Conservation (phyloP, 1,284 basidiomycete species). For the Boletellus deceptivus region DNA sequence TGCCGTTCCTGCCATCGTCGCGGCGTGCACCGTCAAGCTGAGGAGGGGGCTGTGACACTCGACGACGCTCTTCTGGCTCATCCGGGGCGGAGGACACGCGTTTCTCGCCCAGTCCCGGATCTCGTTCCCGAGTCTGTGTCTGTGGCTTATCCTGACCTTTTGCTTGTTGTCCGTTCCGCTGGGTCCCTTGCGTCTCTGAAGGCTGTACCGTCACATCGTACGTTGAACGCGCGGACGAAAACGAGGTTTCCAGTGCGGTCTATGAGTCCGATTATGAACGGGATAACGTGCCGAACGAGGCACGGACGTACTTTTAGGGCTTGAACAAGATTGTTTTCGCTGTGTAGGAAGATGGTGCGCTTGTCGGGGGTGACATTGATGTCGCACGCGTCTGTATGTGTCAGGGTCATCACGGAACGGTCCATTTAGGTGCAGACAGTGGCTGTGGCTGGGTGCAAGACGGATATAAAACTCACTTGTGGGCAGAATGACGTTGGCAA, state of each 20-base stretch:
- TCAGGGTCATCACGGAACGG: constrained; percentile 2
- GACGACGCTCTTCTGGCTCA: not conserved
- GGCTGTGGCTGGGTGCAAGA: too few relatives aligned
- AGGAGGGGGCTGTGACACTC: not conserved
- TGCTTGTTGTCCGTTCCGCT: not conserved
- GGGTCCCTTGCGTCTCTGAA: constrained; percentile 6
- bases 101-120: not conserved
- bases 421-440: not conserved
- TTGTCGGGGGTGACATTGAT: constrained; percentile 98
- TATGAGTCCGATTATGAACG: not conserved
- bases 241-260: constrained; percentile 57
- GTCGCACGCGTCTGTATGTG: constrained; percentile 74
- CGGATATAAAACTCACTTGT: constrained; percentile 52
- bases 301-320: constrained; percentile 64
- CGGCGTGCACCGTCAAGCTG: not conserved
- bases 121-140: not conserved
- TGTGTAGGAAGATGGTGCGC: constrained; percentile 89
- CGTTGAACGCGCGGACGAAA: constrained; percentile 48
- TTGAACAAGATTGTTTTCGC: constrained; percentile 79
- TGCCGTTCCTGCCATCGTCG: not conserved
- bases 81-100: not conserved
- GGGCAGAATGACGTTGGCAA: constrained; percentile 82
- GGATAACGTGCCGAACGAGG: too few relatives aligned
- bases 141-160: not conserved
- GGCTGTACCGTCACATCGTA: constrained; percentile 3